Conservation (phyloP, 1,284 basidiomycete species). For the Agroathelia rolfsii region DNA sequence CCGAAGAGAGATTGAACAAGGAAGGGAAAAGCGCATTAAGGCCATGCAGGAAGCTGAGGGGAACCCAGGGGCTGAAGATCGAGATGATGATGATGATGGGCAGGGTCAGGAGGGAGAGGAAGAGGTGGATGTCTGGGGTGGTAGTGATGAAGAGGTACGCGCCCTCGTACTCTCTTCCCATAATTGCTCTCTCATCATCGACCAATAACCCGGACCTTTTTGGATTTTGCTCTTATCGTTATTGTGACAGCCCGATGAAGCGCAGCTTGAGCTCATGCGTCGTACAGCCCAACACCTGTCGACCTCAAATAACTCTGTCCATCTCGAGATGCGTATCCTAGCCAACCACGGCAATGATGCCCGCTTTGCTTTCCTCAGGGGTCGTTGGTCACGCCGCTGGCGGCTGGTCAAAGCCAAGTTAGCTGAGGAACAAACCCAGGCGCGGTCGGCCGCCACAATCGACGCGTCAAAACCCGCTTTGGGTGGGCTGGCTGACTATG, state of each 20-base stretch:
- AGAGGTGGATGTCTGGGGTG: conserved; percentile 51
- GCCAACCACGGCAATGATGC: conserved; percentile 62
- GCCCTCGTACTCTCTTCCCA: conserved; percentile 1
- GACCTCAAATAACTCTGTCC: conserved; percentile 61
- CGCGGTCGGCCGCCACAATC: conserved; percentile 15
- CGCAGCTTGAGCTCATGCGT: conserved; percentile 58
- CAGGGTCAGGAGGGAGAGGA: too few relatives aligned
- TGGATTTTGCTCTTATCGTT: neutral
- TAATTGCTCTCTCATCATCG: neutral
- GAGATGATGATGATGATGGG: conserved; percentile 14
- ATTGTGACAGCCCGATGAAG: conserved; percentile 49
- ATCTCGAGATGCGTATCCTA: conserved; percentile 81
- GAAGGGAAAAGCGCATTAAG: conserved; percentile 52
- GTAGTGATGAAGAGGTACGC: conserved; percentile 63
- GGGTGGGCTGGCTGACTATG: conserved; percentile 48
- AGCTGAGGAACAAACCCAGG: conserved; percentile 23
- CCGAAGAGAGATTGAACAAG: conserved; percentile 46
- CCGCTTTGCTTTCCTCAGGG: conserved; percentile 71
- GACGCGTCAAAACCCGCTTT: conserved; percentile 22
- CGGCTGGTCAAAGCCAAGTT: conserved; percentile 31
- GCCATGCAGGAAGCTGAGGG: too few relatives aligned
- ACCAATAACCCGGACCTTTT: neutral
- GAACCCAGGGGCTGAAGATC: conserved; percentile 38
- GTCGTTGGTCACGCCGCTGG: conserved; percentile 65
- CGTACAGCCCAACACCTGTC: conserved; percentile 64